Evolutionary conservation across 1,284 basidiomycete species (phyloP), one percentile per base, ranked within the genome.

Genomic region (Cryptococcus sp.): DNA sequence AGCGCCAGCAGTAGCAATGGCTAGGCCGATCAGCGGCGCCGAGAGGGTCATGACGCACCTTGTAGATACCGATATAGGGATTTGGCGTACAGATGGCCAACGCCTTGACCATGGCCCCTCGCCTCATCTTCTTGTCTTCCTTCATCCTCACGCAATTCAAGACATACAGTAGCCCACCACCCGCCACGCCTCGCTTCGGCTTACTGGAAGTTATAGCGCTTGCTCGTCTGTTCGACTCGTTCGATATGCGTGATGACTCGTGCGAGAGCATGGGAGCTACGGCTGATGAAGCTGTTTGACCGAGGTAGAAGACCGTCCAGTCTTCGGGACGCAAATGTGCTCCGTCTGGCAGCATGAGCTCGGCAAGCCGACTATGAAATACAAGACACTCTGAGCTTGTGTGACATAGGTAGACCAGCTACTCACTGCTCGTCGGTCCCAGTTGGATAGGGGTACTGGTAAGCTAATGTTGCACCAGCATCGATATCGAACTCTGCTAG

Each of bases 241-340:
- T 59, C 11, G 60, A 65, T 50, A 52, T 52, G 5, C 53, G 17
- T 7, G 58, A 52, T 19, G 71, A 58, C 55, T 78, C 75, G 46
- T 71, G 70, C n/a, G 67, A 86, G 45, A 92, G 82, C n/a, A 91
- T 84, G 6, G 91, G 89, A 4, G 86, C 85, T 65, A 94, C 90
- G 11, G 87, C 88, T 71, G 92, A 91, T 77, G 88, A 89, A 0
- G 86, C 83, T 0, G 90, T 91, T 79, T 96, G 93, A 72, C 96
- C 96, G 51, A 98, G 85, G 76, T 96, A 97, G 83, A 99, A 98
- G 55, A 97, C 87, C 4, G 95, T 99, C 95, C 94, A 99, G 77
- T 99, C 95, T 76, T 96, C 92, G 17, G 88, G 81, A 63, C 95
- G 88, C 51, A 89, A 86, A 77, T 99, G 96, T 15, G 93, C 93